Evolutionary conservation across 2,329 filamentous ascomycete species (phyloP).

Genomic region (Cladophialophora chaetospira): DNA sequence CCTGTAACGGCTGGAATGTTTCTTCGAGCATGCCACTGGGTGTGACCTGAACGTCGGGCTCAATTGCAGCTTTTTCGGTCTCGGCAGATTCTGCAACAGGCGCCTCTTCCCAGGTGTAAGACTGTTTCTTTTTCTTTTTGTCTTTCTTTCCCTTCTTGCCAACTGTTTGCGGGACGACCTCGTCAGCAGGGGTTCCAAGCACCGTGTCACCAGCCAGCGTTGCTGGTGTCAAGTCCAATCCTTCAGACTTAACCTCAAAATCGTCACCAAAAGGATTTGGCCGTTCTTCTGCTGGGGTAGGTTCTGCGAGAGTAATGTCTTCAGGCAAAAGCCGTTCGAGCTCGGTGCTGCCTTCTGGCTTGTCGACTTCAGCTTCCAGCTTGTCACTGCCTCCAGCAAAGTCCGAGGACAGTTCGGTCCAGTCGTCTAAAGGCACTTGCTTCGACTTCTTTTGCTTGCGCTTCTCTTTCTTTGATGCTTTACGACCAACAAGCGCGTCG

Average conservation of each 20-base stretch:
- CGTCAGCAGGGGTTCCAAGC: background rate
- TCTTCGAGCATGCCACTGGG: too few relatives aligned
- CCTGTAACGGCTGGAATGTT: too few relatives aligned
- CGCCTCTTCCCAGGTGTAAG: constrained; percentile 7
- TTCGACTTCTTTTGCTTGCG: constrained; percentile 27
- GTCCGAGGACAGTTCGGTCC: background rate
- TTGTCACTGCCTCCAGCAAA: background rate
- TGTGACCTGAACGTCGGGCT: background rate
- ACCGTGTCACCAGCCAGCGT: background rate
- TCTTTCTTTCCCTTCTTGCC: constrained; percentile 28
- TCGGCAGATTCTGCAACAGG: background rate
- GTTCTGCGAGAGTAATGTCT: background rate
- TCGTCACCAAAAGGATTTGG: constrained; percentile 28
- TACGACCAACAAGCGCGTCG: constrained; percentile 6
- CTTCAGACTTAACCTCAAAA: constrained; percentile 13
- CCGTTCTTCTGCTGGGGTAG: background rate
- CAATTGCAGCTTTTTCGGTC: background rate
- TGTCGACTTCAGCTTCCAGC: background rate
- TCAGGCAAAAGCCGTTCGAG: background rate
- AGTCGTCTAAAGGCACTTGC: background rate
- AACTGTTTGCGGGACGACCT: constrained; percentile 2
- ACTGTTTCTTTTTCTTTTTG: constrained; percentile 25
- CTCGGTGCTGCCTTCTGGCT: background rate
- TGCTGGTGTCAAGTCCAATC: background rate
- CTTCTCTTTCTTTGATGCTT: constrained; percentile 28